Evolutionary conservation across 2,329 filamentous ascomycete genomes (phyloP), one percentile per base, ranked within the genome.

Genomic region (Fusarium oligoseptatum): DNA sequence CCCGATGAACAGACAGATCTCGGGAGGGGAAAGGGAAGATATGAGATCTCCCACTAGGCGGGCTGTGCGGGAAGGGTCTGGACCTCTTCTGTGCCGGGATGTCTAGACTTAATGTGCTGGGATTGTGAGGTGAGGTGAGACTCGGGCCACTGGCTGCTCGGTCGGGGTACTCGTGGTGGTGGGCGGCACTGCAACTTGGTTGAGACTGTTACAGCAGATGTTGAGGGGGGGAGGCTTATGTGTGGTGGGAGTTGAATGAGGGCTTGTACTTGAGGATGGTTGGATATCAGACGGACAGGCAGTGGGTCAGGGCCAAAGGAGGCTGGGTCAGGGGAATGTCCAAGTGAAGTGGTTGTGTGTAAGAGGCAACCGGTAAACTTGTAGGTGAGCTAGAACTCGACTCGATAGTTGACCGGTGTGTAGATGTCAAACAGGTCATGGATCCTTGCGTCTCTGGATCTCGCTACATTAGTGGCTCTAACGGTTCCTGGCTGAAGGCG

Each of bases 401-500:
- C 34, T 73, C 36, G 50, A 73, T 60, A 56, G 37, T 57, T 60
- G 66, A 60, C 45, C 34, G 67, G 57, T 56, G 66, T 56, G 43
- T 64, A 62, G 43, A 50, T 65, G 58, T 70, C 61, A 66, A 65
- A 61, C 48, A 32, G 71, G 45, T 67, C 27, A 65, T 72, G 56
- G 67, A 71, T 71, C 58, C 66, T 14, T 27, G 61, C 29, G n/a
- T 17, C 56, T 70, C 56, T 66, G 45, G 48, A 43, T 50, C 67
- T 66, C 15, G 34, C 45, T 66, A 60, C 43, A 48, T 60, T 64
- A 64, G 55, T 32, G 50, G 60, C 60, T 73, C 68, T 60, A 70
- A 67, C 72, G 62, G 72, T 75, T 74, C 71, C 71, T 74, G 60
- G 41, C 34, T 57, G 41, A 67, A 50, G 45, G 39, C 55, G 60